Evolutionary conservation across 345 rosid genomes (phyloP).

Genomic region (Citrus medica): DNA sequence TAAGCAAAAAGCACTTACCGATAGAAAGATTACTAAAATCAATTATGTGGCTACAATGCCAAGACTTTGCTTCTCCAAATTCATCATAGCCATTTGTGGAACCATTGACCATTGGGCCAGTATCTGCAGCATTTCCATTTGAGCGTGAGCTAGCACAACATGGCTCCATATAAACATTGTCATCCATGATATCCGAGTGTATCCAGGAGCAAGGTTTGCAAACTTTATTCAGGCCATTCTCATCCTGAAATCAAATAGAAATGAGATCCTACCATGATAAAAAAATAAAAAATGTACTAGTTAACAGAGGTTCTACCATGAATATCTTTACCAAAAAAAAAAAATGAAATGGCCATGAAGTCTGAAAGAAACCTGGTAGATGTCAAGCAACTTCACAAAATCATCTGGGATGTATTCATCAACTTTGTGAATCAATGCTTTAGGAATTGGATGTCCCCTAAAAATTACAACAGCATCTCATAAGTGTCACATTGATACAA

Average conservation of each 20-base stretch:
- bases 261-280: constrained; percentile 1
- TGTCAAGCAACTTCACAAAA: constrained; percentile 39
- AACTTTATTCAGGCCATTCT: constrained; percentile 27
- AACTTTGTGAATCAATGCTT: constrained; percentile 52
- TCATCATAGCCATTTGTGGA: constrained; percentile 27
- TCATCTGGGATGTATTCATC: constrained; percentile 80
- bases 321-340: constrained; percentile 1
- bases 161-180: constrained; percentile 80
- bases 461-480: constrained; percentile 25
- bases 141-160: constrained; percentile 12
- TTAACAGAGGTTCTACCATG: not conserved
- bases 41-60: constrained; percentile 72
- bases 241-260: constrained; percentile 42
- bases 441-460: constrained; percentile 91
- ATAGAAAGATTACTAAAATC: constrained; percentile 78
- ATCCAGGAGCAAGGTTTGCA: constrained; percentile 74
- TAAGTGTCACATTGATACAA: not conserved
- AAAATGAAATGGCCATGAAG: not conserved
- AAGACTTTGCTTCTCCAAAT: constrained; percentile 36
- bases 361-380: constrained; percentile 48
- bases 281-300: not conserved
- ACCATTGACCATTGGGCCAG: constrained; percentile 8
- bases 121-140: constrained; percentile 16
- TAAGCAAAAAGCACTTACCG: constrained; percentile 41
- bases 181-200: constrained; percentile 93